These are phyloP conservation scores for Bremia lactucae DNA, from an alignment of 352 stramenopile species.

Conservation along the genomic window DNA sequence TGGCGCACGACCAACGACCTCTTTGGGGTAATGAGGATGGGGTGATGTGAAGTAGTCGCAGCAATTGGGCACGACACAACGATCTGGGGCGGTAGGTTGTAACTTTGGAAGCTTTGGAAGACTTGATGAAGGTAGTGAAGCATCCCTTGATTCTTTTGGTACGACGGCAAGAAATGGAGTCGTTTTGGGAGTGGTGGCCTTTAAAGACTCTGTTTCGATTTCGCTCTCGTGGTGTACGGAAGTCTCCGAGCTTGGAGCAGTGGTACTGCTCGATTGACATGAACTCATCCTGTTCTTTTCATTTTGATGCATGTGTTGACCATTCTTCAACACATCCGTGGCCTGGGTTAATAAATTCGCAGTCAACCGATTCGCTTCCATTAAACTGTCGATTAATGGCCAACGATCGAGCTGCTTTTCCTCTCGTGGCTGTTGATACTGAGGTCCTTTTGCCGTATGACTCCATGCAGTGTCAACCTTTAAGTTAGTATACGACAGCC, in stretches of 20 bases:
- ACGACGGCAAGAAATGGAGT: no score
- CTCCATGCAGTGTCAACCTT: conserved; percentile 8
- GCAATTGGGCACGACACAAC: conserved; percentile 21
- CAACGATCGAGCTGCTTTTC: conserved; percentile 10
- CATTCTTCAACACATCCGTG: conserved; percentile 6
- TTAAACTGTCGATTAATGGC: conserved; percentile 10
- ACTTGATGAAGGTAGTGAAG: conserved; percentile 4
- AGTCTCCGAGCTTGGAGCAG: background rate
- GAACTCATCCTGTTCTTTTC: background rate
- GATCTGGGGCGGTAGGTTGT: conserved; percentile 7
- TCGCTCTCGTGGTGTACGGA: conserved; percentile 2
- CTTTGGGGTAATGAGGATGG: conserved; percentile 24
- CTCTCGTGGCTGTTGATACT: conserved; percentile 10
- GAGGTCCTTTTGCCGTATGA: conserved; percentile 6
- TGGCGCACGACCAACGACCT: conserved; percentile 12
- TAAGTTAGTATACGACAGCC: conserved; percentile 7
- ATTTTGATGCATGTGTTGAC: conserved; percentile 1
- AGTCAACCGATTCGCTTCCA: conserved; percentile 14
- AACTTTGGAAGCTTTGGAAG: conserved; percentile 14
- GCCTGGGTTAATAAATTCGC: conserved; percentile 9
- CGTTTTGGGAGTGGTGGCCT: conserved; percentile 2
- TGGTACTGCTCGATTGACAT: background rate
- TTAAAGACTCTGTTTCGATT: conserved; percentile 8
- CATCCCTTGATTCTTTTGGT: conserved; percentile 1
- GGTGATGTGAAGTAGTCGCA: conserved; percentile 26